Evolutionary conservation across 148 eudicot genomes (phyloP).

Genomic region (Polygonum aviculare): DNA sequence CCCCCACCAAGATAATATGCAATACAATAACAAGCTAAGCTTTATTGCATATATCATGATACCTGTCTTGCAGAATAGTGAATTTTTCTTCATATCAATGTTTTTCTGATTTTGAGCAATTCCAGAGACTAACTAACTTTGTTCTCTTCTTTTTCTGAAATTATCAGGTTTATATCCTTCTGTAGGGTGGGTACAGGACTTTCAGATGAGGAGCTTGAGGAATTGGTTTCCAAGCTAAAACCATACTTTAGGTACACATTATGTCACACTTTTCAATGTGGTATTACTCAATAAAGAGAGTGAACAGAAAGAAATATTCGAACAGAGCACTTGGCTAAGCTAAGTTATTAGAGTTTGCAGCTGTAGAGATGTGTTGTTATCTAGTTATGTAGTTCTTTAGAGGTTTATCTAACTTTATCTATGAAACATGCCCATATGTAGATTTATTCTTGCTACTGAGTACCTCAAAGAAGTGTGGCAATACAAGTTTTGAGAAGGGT

Average conservation of each 20-base stretch:
- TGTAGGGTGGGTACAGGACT: conserved; percentile 96
- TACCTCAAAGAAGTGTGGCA: neutral
- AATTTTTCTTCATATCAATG: neutral
- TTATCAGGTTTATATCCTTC: conserved; percentile 79
- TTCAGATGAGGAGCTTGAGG: conserved; percentile 82
- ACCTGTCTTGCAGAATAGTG: neutral
- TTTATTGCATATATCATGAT: neutral
- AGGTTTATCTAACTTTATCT: neutral
- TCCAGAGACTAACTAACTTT: neutral
- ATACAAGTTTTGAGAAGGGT: neutral
- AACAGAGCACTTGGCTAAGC: neutral
- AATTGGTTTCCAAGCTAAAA: conserved; percentile 67
- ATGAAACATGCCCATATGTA: neutral
- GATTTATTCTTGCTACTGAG: neutral
- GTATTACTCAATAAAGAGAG: neutral
- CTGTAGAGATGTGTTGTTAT: neutral
- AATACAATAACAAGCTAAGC: neutral
- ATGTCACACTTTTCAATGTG: neutral
- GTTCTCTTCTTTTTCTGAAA: neutral
- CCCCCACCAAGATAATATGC: neutral
- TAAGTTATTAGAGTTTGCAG: neutral
- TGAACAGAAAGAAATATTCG: neutral
- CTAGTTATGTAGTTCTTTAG: neutral
- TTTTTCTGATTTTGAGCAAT: neutral
- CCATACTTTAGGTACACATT: conserved; percentile 62